These are phyloP conservation scores for Plasmodium chabaudi DNA, from an alignment of 169 alveolate species.

Conservation along the genomic window DNA sequence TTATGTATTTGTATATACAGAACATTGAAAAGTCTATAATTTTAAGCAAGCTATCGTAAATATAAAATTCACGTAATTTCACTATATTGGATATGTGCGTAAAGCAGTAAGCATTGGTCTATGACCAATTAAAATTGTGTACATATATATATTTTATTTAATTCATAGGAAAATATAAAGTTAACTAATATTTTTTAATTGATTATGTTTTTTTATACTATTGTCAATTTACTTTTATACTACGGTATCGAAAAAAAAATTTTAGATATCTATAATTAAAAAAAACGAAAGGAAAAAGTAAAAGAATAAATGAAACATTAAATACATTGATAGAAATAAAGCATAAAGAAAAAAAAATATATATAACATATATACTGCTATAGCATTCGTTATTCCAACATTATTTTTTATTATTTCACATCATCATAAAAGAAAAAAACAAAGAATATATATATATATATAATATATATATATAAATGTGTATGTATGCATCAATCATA, in stretches of 20 bases:
- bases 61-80: too few relatives aligned
- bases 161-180: too few relatives aligned
- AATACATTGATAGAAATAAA: not conserved
- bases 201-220: not conserved
- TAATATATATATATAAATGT: slow-evolving; percentile 3
- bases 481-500: slow-evolving; percentile 15
- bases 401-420: slow-evolving; percentile 2
- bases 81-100: too few relatives aligned
- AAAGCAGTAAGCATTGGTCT: too few relatives aligned
- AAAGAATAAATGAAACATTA: too few relatives aligned
- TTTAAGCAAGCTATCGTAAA: too few relatives aligned
- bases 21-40: too few relatives aligned
- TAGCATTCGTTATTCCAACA: not conserved
- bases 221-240: slow-evolving; percentile 3
- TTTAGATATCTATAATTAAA: slow-evolving; percentile 9
- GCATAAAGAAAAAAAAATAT: slow-evolving; percentile 1
- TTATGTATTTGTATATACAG: too few relatives aligned
- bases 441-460: slow-evolving; percentile 9
- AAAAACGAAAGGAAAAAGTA: not conserved
- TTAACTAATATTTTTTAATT: too few relatives aligned
- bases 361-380: slow-evolving; percentile 6
- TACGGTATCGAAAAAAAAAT: not conserved
- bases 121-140: too few relatives aligned
- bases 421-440: not conserved
- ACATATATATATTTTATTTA: too few relatives aligned